Conservation (phyloP, 495 filamentous ascomycete species). For the Aspergillus biplanus region DNA sequence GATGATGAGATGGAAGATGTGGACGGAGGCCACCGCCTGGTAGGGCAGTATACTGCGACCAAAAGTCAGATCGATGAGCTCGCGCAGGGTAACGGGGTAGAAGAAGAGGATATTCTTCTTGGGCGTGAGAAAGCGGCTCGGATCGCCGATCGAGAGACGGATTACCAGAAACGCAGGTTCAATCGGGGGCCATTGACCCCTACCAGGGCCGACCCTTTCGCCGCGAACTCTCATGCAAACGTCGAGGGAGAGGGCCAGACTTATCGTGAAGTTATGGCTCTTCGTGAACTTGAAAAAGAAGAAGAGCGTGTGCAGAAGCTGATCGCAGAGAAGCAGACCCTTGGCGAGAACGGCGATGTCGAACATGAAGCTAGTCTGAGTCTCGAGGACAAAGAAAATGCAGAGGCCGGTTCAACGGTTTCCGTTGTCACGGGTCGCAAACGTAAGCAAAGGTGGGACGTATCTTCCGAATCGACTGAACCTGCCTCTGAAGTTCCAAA, state of each 20-base stretch:
- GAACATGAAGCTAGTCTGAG: slow-evolving; percentile 75
- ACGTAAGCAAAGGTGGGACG: slow-evolving; percentile 95
- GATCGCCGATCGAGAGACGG: slow-evolving; percentile 90
- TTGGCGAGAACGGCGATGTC: slow-evolving; percentile 59
- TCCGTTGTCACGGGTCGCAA: slow-evolving; percentile 67
- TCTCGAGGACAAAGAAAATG: slow-evolving; percentile 72
- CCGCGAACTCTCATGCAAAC: slow-evolving; percentile 70
- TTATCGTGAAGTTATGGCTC: slow-evolving; percentile 90
- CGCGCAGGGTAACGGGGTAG: slow-evolving; percentile 78
- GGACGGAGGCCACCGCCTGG: slow-evolving; percentile 74
- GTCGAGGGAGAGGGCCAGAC: slow-evolving; percentile 71
- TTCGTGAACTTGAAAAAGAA: slow-evolving; percentile 89
- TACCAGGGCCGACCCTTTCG: slow-evolving; percentile 87
- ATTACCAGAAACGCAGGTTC: slow-evolving; percentile 95
- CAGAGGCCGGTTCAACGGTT: slow-evolving; percentile 69
- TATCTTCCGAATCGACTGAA: slow-evolving; percentile 54
- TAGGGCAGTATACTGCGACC: slow-evolving; percentile 96
- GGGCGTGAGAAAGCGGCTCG: slow-evolving; percentile 86
- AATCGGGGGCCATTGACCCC: slow-evolving; percentile 81
- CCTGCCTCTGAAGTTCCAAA: slow-evolving; percentile 49
- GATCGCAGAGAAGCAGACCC: slow-evolving; percentile 74
- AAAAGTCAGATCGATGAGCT: slow-evolving; percentile 93
- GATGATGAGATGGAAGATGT: slow-evolving; percentile 85
- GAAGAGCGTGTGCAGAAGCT: slow-evolving; percentile 84
- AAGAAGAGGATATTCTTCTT: slow-evolving; percentile 89